Evolutionary conservation across 1,139 yeast genomes (phyloP).

Genomic region (Yamadazyma taylorii): DNA sequence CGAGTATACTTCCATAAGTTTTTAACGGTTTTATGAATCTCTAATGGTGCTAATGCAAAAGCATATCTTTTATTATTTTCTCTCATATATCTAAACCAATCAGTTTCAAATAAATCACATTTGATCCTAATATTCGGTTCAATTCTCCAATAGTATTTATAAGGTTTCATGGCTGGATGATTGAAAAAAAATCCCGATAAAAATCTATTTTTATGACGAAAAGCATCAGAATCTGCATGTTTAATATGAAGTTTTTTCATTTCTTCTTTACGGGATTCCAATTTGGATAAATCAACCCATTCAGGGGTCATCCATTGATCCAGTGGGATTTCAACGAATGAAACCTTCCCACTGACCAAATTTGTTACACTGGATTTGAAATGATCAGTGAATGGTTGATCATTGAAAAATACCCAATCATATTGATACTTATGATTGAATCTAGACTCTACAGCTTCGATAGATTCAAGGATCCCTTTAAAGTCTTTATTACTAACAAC

Average conservation of each 20-base stretch:
- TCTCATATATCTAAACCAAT: constrained; percentile 81
- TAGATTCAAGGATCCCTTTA: constrained; percentile 63
- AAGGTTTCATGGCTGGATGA: constrained; percentile 62
- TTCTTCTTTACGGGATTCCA: constrained; percentile 50
- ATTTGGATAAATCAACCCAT: constrained; percentile 42
- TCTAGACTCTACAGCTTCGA: constrained; percentile 72
- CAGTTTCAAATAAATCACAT: constrained; percentile 79
- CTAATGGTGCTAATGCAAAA: constrained; percentile 72
- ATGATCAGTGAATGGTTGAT: constrained; percentile 64
- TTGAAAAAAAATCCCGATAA: constrained; percentile 75
- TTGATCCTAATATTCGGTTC: constrained; percentile 86
- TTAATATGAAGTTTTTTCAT: constrained; percentile 40
- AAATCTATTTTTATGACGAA: constrained; percentile 69
- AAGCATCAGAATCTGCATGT: constrained; percentile 76
- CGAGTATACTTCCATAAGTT: constrained; percentile 69
- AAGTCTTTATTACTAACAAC: constrained; percentile 74
- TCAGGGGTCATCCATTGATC: constrained; percentile 46
- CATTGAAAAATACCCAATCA: constrained; percentile 84
- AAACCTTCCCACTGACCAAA: constrained; percentile 54
- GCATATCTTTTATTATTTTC: constrained; percentile 70
- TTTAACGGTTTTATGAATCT: constrained; percentile 74
- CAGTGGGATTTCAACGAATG: constrained; percentile 57
- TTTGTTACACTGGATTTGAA: constrained; percentile 52
- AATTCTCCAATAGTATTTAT: constrained; percentile 91
- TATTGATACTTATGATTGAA: constrained; percentile 87